A percentile compares a stretch with the other conserved stretches of the same genome.
These are phyloP conservation scores for Xylariaceae sp. DNA, from an alignment of 2,329 filamentous ascomycete genomes.

Conservation along the genomic window DNA sequence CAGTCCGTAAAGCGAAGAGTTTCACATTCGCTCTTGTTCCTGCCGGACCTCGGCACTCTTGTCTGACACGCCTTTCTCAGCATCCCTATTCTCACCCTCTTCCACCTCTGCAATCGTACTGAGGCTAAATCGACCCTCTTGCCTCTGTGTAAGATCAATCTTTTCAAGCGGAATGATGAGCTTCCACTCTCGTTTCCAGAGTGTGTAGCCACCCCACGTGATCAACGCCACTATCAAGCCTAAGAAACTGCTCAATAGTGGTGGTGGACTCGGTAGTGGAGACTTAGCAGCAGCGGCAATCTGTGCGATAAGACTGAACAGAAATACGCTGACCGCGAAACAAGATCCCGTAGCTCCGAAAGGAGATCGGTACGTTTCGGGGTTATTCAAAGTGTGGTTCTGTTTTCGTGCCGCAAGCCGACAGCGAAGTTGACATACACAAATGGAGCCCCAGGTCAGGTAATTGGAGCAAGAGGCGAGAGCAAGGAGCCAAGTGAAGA, in stretches of 20 bases:
- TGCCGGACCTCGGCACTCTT: too few relatives aligned
- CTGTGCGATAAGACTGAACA: conserved; percentile 31
- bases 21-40: too few relatives aligned
- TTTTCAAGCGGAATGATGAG: conserved; percentile 24
- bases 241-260: conserved; percentile 27
- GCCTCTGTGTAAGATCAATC: conserved; percentile 23
- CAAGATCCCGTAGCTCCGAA: conserved; percentile 30
- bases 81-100: too few relatives aligned
- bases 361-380: conserved; percentile 28
- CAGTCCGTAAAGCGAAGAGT: too few relatives aligned
- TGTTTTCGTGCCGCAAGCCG: conserved; percentile 40
- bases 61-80: too few relatives aligned
- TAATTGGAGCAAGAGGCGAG: conserved; percentile 45
- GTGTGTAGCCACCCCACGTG: conserved; percentile 26
- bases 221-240: conserved; percentile 27
- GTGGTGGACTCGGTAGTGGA: conserved; percentile 17
- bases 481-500: conserved; percentile 47
- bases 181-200: conserved; percentile 12
- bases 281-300: conserved; percentile 26
- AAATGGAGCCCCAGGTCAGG: conserved; percentile 49
- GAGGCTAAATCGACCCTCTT: not conserved
- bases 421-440: conserved; percentile 45
- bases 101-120: too few relatives aligned
- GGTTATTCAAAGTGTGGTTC: conserved; percentile 32
- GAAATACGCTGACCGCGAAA: conserved; percentile 30